Percentiles rank a stretch among this genome's conserved stretches.
Conservation (phyloP, 2,329 filamentous ascomycete genomes). For the Colletotrichum tofieldiae region DNA sequence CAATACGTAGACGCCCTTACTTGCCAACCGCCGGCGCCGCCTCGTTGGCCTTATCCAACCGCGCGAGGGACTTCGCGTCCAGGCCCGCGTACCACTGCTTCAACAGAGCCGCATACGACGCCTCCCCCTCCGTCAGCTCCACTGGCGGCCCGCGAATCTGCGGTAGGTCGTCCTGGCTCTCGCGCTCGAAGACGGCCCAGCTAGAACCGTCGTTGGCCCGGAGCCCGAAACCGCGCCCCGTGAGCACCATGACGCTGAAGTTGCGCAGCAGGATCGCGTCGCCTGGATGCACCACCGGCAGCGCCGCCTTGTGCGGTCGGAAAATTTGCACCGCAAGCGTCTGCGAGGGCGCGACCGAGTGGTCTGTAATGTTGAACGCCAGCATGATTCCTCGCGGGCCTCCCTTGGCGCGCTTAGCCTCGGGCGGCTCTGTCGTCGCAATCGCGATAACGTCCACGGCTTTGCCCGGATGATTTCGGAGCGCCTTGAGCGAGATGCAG, state of each 20-base stretch:
- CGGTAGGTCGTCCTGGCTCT: conserved; percentile 56
- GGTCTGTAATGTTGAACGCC: conserved; percentile 71
- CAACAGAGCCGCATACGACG: conserved; percentile 64
- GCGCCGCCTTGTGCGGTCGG: conserved; percentile 69
- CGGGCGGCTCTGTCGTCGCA: conserved; percentile 65
- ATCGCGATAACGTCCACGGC: conserved; percentile 70
- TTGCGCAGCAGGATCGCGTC: conserved; percentile 72
- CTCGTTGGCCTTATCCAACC: conserved; percentile 65
- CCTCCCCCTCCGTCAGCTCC: conserved; percentile 68
- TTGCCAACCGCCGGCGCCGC: conserved; percentile 51
- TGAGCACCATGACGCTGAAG: conserved; percentile 69
- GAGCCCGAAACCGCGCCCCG: conserved; percentile 70
- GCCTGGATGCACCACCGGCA: conserved; percentile 70
- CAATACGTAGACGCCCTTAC: conserved; percentile 1
- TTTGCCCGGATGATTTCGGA: conserved; percentile 66
- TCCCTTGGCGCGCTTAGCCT: conserved; percentile 69
- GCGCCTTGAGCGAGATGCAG: conserved; percentile 65
- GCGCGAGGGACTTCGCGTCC: conserved; percentile 62
- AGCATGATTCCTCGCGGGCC: conserved; percentile 74
- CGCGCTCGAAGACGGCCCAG: conserved; percentile 74
- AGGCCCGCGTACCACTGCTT: conserved; percentile 65
- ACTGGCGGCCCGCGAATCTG: conserved; percentile 74
- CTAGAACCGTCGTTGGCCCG: conserved; percentile 69
- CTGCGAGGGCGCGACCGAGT: conserved; percentile 64
- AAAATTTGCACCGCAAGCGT: conserved; percentile 72